phyloP scores from a whole-genome alignment of 1,139 yeast species.

The Hyphopichia pseudoburtonii region DNA sequence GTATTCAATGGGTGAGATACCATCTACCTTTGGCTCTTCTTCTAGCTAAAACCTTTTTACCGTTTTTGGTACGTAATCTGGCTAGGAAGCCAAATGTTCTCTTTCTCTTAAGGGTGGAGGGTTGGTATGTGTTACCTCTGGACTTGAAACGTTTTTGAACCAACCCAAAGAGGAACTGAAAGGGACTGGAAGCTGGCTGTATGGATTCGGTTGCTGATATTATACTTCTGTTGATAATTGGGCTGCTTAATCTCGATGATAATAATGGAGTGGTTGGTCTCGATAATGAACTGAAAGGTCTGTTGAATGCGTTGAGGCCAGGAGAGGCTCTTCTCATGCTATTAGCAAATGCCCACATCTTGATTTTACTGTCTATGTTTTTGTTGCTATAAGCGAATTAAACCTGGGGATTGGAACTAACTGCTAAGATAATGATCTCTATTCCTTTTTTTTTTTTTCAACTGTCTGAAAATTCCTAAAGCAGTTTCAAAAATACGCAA shows the following conservation, averaged over 20 bases:
- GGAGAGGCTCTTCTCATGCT: slow-evolving; percentile 1
- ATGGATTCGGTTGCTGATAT: slow-evolving; percentile 4
- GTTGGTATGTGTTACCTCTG: slow-evolving; percentile 94
- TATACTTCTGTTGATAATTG: background rate
- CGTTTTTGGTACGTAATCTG: slow-evolving; percentile 75
- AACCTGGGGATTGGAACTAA: no score
- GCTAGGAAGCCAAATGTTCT: slow-evolving; percentile 89
- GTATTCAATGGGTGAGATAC: slow-evolving; percentile 72
- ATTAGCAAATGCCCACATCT: slow-evolving; percentile 1
- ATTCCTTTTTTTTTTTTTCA: no score
- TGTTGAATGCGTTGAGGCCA: slow-evolving; percentile 2
- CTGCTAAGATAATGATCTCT: no score
- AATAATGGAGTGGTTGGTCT: slow-evolving; percentile 12
- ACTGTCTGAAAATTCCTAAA: no score
- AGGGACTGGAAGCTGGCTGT: slow-evolving; percentile 13
- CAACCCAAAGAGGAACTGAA: slow-evolving; percentile 35
- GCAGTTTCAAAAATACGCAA: no score
- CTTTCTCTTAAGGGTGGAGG: slow-evolving; percentile 86
- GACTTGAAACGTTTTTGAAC: slow-evolving; percentile 73
- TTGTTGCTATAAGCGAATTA: no score
- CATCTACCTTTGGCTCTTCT: slow-evolving; percentile 91
- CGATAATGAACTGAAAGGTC: slow-evolving; percentile 17
- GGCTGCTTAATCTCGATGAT: slow-evolving; percentile 5
- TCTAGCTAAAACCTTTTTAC: slow-evolving; percentile 75
- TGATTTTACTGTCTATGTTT: background rate